These are phyloP conservation scores for Adansonia madagascariensis DNA, from an alignment of 441 rosid species.

Conservation along the genomic window DNA sequence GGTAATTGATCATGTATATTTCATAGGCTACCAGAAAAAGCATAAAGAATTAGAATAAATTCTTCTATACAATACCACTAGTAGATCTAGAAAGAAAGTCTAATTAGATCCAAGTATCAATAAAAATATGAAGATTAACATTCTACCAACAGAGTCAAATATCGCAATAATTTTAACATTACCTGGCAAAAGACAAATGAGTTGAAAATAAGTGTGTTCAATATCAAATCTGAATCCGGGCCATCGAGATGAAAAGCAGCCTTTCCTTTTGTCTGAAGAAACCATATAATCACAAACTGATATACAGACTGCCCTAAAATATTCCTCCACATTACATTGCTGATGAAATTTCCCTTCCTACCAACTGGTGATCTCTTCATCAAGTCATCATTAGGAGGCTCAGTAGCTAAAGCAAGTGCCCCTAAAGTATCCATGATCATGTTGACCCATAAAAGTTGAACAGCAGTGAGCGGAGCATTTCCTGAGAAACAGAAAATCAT, in stretches of 20 bases:
- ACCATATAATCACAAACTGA: conserved; percentile 53
- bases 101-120: not conserved
- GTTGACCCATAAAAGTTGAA: conserved; percentile 63
- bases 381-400: conserved; percentile 55
- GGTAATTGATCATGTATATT: not conserved
- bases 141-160: not conserved
- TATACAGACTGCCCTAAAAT: conserved; percentile 55
- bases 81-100: not conserved
- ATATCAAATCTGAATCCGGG: conserved; percentile 47
- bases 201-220: conserved; percentile 67
- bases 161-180: not conserved
- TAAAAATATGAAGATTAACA: not conserved
- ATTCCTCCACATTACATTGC: conserved; percentile 61
- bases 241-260: conserved; percentile 43
- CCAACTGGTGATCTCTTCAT: conserved; percentile 58
- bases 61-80: not conserved
- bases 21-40: not conserved
- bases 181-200: conserved; percentile 67
- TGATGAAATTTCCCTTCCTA: conserved; percentile 60
- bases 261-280: conserved; percentile 49
- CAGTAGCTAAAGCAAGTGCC: conserved; percentile 62
- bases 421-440: conserved; percentile 69
- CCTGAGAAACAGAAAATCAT: conserved; percentile 34
- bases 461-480: conserved; percentile 58
- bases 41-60: not conserved